Percentiles rank a stretch among this genome's conserved stretches.
Conservation (phyloP, 2,329 filamentous ascomycete genomes). For the Ophiostoma populinum region DNA sequence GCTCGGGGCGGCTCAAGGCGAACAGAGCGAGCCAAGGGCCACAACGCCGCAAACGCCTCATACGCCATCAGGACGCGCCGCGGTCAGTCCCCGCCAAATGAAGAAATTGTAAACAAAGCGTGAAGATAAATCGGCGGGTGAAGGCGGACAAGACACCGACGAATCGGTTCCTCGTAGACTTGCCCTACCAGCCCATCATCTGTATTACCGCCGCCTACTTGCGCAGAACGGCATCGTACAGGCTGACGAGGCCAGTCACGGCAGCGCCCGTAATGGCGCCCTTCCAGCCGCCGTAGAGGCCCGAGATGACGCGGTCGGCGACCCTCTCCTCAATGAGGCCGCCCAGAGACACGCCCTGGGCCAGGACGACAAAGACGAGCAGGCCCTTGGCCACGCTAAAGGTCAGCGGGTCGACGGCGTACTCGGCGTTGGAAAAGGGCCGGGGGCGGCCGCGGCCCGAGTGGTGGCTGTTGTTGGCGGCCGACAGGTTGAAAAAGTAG, state of each 20-base stretch:
- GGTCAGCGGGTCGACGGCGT: slow-evolving; percentile 64
- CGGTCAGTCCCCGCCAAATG: slow-evolving; percentile 1
- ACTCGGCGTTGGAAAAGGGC: slow-evolving; percentile 25
- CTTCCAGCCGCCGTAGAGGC: slow-evolving; percentile 55
- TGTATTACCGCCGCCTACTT: no score
- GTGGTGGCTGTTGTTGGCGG: slow-evolving; percentile 24
- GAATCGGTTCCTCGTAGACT: neutral
- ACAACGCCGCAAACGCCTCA: slow-evolving; percentile 10
- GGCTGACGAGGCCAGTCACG: slow-evolving; percentile 48
- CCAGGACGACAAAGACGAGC: slow-evolving; percentile 65
- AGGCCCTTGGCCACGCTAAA: slow-evolving; percentile 84
- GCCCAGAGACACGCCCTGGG: slow-evolving; percentile 43
- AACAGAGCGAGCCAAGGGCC: slow-evolving; percentile 7
- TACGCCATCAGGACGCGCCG: slow-evolving; percentile 7
- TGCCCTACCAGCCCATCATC: neutral
- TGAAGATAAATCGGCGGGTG: neutral
- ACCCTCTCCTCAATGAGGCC: slow-evolving; percentile 43
- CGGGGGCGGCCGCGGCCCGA: slow-evolving; percentile 25
- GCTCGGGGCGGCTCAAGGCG: slow-evolving; percentile 5
- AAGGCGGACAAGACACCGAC: neutral
- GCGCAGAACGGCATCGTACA: slow-evolving; percentile 64
- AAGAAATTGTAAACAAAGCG: neutral
- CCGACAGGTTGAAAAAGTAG: slow-evolving; percentile 82
- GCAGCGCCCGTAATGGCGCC: slow-evolving; percentile 51
- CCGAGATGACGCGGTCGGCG: slow-evolving; percentile 44